Conservation (phyloP, 306 rosid species). For the Vicia villosa region DNA sequence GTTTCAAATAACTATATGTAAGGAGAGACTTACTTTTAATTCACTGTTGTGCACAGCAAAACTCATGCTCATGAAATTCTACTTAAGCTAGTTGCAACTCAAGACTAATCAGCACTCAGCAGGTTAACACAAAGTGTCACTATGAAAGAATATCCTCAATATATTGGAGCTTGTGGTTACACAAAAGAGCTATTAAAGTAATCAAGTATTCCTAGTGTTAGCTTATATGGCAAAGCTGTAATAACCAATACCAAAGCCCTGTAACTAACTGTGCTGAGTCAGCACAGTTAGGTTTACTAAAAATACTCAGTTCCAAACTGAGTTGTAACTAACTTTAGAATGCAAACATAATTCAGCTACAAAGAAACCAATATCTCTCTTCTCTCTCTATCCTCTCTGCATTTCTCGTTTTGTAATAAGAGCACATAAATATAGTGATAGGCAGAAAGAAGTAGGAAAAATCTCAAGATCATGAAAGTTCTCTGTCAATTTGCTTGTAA, state of each 20-base stretch:
- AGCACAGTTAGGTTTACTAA: too few species aligned
- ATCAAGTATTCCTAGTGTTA: too few species aligned
- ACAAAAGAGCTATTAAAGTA: too few species aligned
- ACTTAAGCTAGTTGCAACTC: conserved; percentile 3
- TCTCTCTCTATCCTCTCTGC: too few species aligned
- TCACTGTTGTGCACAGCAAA: not conserved
- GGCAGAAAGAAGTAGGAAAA: not conserved
- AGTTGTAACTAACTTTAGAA: too few species aligned
- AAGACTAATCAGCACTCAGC: conserved; percentile 4
- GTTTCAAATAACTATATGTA: conserved; percentile 27
- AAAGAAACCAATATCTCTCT: too few species aligned
- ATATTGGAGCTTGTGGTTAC: not conserved
- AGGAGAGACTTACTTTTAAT: not conserved
- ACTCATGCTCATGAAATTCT: conserved; percentile 25
- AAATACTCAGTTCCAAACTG: too few species aligned
- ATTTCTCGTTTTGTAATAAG: too few species aligned
- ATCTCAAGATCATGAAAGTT: conserved; percentile 12
- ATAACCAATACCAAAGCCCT: too few species aligned
- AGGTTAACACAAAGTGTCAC: not conserved
- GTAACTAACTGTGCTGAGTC: too few species aligned
- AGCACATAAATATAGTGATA: not conserved
- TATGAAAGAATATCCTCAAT: conserved; percentile 6
- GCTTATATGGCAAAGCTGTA: too few species aligned
- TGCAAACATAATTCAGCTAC: too few species aligned
- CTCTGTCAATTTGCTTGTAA: not conserved